Evolutionary conservation across 2,329 filamentous ascomycete species (phyloP), one percentile per base, ranked within the genome.

Genomic region (Botrytis fragariae): DNA sequence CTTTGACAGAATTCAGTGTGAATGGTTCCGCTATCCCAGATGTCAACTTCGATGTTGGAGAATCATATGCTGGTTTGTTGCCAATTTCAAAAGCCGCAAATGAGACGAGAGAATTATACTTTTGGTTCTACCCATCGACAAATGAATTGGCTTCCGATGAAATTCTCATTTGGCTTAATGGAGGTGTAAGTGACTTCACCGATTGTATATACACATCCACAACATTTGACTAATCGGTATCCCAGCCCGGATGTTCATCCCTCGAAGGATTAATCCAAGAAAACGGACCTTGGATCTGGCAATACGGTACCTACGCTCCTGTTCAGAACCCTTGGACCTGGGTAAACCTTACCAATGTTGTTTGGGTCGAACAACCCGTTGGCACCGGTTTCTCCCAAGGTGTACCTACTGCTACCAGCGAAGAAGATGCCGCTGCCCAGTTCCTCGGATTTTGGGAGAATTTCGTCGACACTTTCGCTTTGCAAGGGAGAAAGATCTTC

Each of bases 391-490:
- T 79, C 72, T 77, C 76, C 12, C 76, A 76, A 62, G 79, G 79
- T 6, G 87, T 83, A 0, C 85, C 89, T 5, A 92, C 87, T 0
- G 91, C 91, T 16, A 89, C 84, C 6, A 88, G 87, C 77, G 90
- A 93, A 76, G 86, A 89, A 44, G 91, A 94, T 76, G 85, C 92
- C 1, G 91, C 91, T 0, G 82, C 83, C n/a, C 88, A 95, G 77
- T 94, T 95, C 80, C 84, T 92, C 25, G 91, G 91, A 68, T 96
- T 94, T 83, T 94, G 90, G 86, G 90, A 91, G 83, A 93, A 93
- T 83, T 94, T 94, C 77, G 83, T 93, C 73, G 85, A 92, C 48
- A 90, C 89, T 0, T 94, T 94, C 77, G 84, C 82, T n/a, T 84
- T 93, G 78, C 86, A 92, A 32, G 86, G 87, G 20, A 89, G 87